Evolutionary conservation across 371 early-diverging fungal genomes (phyloP).

Genomic region (Mucor circinelloides): DNA sequence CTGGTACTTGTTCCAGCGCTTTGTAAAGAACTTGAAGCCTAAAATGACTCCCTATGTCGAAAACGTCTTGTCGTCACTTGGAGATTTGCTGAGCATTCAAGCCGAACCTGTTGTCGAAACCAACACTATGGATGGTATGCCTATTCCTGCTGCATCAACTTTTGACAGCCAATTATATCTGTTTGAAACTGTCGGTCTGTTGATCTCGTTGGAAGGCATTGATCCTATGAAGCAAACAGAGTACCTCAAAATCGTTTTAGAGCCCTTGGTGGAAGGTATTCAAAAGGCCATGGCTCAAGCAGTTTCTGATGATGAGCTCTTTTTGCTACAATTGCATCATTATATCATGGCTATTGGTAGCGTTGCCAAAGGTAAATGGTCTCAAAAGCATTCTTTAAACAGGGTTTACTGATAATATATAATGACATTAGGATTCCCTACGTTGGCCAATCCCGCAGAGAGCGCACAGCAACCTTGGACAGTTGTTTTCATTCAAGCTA

Average conservation of each 20-base stretch:
- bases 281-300: constrained; percentile 54
- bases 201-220: constrained; percentile 79
- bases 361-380: constrained; percentile 72
- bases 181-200: constrained; percentile 89
- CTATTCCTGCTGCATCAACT: constrained; percentile 52
- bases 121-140: constrained; percentile 50
- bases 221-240: constrained; percentile 74
- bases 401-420: not conserved
- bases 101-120: constrained; percentile 61
- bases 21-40: constrained; percentile 74
- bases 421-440: constrained; percentile 73
- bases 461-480: constrained; percentile 58
- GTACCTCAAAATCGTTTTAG: constrained; percentile 74
- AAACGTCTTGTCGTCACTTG: constrained; percentile 67
- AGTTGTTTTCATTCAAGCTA: constrained; percentile 77
- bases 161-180: constrained; percentile 89
- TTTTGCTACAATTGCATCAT: constrained; percentile 79
- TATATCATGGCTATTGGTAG: constrained; percentile 87
- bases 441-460: constrained; percentile 51
- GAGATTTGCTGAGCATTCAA: constrained; percentile 72
- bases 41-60: constrained; percentile 69
- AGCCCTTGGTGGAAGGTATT: constrained; percentile 79
- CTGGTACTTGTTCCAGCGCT: constrained; percentile 90
- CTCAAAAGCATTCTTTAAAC: not conserved
- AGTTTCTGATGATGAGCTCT: constrained; percentile 68